A percentile compares a stretch with the other conserved stretches of the same genome.
Conservation (phyloP, 768 basidiomycete species). For the Serendipita sp. region DNA sequence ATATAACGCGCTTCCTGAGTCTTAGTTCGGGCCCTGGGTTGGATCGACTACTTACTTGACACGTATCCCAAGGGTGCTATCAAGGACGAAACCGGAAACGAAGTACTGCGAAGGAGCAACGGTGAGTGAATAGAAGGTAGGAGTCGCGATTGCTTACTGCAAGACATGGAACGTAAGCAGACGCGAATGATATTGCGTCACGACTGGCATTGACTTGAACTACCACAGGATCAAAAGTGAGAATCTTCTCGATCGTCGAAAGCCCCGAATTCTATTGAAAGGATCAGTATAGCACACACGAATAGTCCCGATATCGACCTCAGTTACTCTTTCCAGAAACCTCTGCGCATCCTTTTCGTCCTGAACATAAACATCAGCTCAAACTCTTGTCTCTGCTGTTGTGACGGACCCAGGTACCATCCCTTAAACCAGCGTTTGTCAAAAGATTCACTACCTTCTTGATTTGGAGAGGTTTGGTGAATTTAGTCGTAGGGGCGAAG, state of each 20-base stretch:
- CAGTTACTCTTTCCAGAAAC: slow-evolving; percentile 25
- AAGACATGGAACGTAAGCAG: slow-evolving; percentile 40
- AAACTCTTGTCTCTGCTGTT: too few relatives aligned
- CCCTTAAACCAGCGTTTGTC: slow-evolving; percentile 10
- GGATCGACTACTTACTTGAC: slow-evolving; percentile 31
- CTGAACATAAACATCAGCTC: slow-evolving; percentile 21
- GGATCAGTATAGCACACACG: not conserved
- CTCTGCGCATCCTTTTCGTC: slow-evolving; percentile 31
- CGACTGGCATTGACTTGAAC: slow-evolving; percentile 22
- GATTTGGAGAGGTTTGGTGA: slow-evolving; percentile 26
- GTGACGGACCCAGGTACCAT: slow-evolving; percentile 12
- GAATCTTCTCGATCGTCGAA: slow-evolving; percentile 32
- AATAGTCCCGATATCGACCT: slow-evolving; percentile 17
- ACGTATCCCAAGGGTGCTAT: slow-evolving; percentile 34
- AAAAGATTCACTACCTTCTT: slow-evolving; percentile 28
- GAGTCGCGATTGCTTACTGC: slow-evolving; percentile 22
- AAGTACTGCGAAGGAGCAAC: slow-evolving; percentile 28
- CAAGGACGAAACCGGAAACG: slow-evolving; percentile 42
- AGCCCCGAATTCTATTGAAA: slow-evolving; percentile 32
- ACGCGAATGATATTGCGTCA: slow-evolving; percentile 39
- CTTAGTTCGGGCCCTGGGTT: not conserved
- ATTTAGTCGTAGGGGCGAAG: slow-evolving; percentile 13
- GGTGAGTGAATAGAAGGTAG: not conserved
- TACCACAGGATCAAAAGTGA: slow-evolving; percentile 32
- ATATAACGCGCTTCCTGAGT: slow-evolving; percentile 28